Percentiles rank a stretch among this genome's conserved stretches.
These are phyloP conservation scores for Nemania sp. DNA, from an alignment of 2,329 filamentous ascomycete species.

Conservation along the genomic window DNA sequence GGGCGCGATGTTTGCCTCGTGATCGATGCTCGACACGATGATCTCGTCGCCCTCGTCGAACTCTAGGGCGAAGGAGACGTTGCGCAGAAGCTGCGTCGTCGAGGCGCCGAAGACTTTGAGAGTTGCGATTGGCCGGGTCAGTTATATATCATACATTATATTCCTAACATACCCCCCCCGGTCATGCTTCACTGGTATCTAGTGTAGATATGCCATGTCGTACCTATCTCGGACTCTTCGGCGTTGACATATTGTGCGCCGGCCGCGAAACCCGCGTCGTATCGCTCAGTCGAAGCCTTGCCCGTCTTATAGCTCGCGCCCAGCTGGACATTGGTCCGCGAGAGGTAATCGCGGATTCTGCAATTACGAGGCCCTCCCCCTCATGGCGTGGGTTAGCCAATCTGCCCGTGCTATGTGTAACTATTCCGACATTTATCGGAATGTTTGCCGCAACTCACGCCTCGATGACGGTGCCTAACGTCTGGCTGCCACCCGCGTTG, in stretches of 20 bases:
- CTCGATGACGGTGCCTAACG: conserved; percentile 67
- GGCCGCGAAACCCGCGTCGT: conserved; percentile 63
- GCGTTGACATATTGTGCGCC: conserved; percentile 75
- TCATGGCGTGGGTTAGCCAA: not conserved
- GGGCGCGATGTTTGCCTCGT: conserved; percentile 76
- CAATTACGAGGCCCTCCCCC: not conserved
- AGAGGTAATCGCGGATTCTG: conserved; percentile 69
- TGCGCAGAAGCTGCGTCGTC: conserved; percentile 77
- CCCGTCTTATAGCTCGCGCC: conserved; percentile 70
- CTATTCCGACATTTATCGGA: not conserved
- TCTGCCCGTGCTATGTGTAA: not conserved
- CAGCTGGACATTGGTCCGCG: conserved; percentile 73
- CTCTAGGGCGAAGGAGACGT: conserved; percentile 61
- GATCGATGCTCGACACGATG: conserved; percentile 72
- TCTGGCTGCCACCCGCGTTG: conserved; percentile 78
- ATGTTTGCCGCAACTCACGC: conserved; percentile 53
- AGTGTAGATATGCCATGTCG: not conserved
- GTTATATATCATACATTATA: not conserved
- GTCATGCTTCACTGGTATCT: no score
- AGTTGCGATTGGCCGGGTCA: not conserved
- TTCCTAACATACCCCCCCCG: no score
- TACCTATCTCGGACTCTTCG: conserved; percentile 65
- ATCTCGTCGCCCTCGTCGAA: conserved; percentile 66
- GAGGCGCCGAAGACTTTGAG: conserved; percentile 68
- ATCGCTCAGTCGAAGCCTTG: conserved; percentile 62